These are phyloP conservation scores for Diaporthe ampelina DNA, from an alignment of 2,329 filamentous ascomycete genomes.

Conservation along the genomic window DNA sequence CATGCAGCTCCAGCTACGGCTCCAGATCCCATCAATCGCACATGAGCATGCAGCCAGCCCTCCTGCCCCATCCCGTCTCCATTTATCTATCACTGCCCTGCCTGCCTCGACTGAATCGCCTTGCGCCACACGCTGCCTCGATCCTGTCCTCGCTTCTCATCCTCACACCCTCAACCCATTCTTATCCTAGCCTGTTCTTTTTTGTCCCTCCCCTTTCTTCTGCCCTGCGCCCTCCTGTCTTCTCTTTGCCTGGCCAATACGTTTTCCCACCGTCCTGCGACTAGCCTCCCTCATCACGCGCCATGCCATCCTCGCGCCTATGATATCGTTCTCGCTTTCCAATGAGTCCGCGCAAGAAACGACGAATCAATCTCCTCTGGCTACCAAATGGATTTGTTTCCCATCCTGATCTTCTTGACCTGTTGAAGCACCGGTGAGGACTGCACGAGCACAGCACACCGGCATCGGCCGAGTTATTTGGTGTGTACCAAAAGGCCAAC, in stretches of 20 bases:
- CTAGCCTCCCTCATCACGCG: not conserved
- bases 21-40: constrained; percentile 36
- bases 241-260: not conserved
- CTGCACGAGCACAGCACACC: not conserved
- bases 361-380: constrained; percentile 24
- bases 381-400: constrained; percentile 30
- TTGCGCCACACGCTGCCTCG: constrained; percentile 33
- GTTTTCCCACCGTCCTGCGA: not conserved
- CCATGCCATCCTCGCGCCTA: constrained; percentile 31
- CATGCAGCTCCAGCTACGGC: constrained; percentile 32
- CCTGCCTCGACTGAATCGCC: constrained; percentile 36
- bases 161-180: not conserved
- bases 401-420: constrained; percentile 13
- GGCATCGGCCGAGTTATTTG: constrained; percentile 1
- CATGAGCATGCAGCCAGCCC: constrained; percentile 33
- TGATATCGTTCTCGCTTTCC: constrained; percentile 19
- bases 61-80: constrained; percentile 36
- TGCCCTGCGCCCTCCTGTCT: not conserved
- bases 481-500: constrained; percentile 17
- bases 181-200: constrained; percentile 3
- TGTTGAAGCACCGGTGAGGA: constrained; percentile 25
- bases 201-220: not conserved
- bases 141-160: constrained; percentile 9
- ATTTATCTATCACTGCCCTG: constrained; percentile 39
- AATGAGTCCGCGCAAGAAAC: constrained; percentile 29